phyloP scores from a whole-genome alignment of 1,284 basidiomycete genomes.

The Rhodotorula sp. region DNA sequence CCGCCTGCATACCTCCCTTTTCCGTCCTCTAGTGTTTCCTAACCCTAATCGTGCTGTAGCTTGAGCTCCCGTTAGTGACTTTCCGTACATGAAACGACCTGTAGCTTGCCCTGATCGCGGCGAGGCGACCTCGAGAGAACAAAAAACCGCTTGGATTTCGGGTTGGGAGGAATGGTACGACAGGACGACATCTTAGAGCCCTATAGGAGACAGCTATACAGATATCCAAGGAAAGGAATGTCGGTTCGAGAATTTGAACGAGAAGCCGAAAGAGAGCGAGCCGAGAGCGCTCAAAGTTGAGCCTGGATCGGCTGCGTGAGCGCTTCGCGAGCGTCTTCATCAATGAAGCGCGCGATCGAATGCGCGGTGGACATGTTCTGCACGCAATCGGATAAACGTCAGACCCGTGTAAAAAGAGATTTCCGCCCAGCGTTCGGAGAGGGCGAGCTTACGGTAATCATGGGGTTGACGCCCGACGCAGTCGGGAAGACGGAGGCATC shows the following conservation, averaged over 20 bases:
- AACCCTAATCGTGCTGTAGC: neutral
- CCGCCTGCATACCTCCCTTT: neutral
- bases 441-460: constrained; percentile 48
- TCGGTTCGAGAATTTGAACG: no score
- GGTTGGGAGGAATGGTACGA: neutral
- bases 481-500: constrained; percentile 53
- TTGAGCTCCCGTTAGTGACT: no score
- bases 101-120: no score
- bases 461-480: constrained; percentile 55
- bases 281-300: neutral
- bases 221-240: neutral
- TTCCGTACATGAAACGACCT: no score
- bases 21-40: neutral
- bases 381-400: neutral
- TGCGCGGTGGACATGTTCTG: constrained; percentile 37
- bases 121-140: no score
- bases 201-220: neutral
- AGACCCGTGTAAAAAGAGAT: neutral
- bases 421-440: no score
- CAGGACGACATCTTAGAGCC: neutral
- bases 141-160: no score
- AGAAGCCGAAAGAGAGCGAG: neutral
- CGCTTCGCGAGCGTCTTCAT: constrained; percentile 19
- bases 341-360: constrained; percentile 33
- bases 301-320: constrained; percentile 11